A percentile compares a stretch with the other conserved stretches of the same genome.
Conservation (phyloP, 495 filamentous ascomycete species). For the Neurospora sp. region DNA sequence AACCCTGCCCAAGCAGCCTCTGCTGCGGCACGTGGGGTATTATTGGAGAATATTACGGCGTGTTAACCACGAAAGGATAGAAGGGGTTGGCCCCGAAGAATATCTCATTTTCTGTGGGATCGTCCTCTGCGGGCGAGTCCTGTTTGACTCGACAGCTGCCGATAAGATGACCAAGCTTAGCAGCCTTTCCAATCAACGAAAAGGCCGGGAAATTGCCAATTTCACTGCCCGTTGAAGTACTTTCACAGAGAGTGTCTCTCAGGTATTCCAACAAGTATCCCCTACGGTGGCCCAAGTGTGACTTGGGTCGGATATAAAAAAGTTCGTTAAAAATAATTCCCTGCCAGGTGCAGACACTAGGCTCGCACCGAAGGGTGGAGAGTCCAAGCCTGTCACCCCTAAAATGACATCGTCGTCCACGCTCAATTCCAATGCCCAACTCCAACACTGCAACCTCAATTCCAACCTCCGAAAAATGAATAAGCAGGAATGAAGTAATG, state of each 20-base stretch:
- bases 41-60: neutral
- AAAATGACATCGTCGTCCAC: too few relatives aligned
- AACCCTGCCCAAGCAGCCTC: neutral
- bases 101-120: neutral
- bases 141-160: neutral
- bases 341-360: too few relatives aligned
- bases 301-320: too few relatives aligned
- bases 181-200: neutral
- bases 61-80: neutral
- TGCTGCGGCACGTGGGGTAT: neutral
- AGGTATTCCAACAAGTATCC: neutral
- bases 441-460: too few relatives aligned
- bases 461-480: too few relatives aligned
- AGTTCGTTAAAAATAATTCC: too few relatives aligned
- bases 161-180: neutral
- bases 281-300: too few relatives aligned
- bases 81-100: neutral
- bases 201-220: neutral
- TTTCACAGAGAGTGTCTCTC: neutral
- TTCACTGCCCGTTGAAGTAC: neutral
- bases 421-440: too few relatives aligned
- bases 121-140: neutral
- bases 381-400: too few relatives aligned
- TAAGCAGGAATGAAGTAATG: too few relatives aligned
- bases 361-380: too few relatives aligned